These are phyloP conservation scores for Anaeromyces robustus DNA, from an alignment of 192 early-diverging fungal genomes.

Conservation along the genomic window DNA sequence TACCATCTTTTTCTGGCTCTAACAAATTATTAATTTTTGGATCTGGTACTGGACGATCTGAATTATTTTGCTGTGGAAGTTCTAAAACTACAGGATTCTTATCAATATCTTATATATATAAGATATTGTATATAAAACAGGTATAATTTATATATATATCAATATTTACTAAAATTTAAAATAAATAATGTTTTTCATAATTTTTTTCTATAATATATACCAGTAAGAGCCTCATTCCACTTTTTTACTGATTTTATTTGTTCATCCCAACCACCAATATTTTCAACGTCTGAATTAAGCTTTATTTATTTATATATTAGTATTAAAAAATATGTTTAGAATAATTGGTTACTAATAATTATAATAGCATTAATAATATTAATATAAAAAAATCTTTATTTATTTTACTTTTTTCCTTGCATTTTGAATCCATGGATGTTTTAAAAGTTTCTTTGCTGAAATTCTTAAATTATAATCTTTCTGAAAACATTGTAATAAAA, in stretches of 20 bases:
- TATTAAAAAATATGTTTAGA: too few species aligned
- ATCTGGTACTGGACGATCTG: background rate
- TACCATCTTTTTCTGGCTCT: background rate
- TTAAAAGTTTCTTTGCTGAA: conserved; percentile 5
- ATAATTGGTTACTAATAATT: too few species aligned
- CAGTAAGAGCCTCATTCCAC: conserved; percentile 27
- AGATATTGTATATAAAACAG: too few species aligned
- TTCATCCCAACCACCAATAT: conserved; percentile 26
- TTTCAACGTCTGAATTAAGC: conserved; percentile 3
- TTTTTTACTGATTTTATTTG: conserved; percentile 28
- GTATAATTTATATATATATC: conserved; percentile 10
- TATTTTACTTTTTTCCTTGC: conserved; percentile 1
- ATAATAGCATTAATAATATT: background rate
- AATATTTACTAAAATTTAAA: background rate
- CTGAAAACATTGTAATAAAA: background rate
- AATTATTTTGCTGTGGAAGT: background rate
- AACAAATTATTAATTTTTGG: background rate
- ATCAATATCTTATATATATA: background rate
- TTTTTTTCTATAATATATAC: too few species aligned
- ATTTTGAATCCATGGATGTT: conserved; percentile 3
- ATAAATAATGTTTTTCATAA: too few species aligned
- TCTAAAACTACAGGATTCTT: background rate
- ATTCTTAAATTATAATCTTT: conserved; percentile 24
- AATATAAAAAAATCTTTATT: background rate
- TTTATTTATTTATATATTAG: background rate